A percentile compares a stretch with the other conserved stretches of the same genome.
These are phyloP conservation scores for Hygrophila difformis DNA, from an alignment of 257 asterid genomes.

Conservation along the genomic window DNA sequence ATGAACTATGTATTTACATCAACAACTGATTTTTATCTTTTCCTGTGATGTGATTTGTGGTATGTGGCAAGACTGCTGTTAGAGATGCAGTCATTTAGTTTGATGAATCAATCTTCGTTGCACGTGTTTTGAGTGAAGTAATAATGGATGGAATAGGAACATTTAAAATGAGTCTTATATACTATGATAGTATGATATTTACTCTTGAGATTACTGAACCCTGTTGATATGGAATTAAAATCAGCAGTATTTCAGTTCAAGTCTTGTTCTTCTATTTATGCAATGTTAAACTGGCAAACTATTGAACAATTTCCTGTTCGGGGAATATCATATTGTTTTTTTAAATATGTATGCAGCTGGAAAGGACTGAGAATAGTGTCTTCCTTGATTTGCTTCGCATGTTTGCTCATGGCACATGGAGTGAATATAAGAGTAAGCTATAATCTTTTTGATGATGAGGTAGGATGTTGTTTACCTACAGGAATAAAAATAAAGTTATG, in stretches of 20 bases:
- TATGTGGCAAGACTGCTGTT: conserved; percentile 2
- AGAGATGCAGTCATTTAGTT: conserved; percentile 1
- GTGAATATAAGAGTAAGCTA: conserved; percentile 84
- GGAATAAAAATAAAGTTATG: too few relatives aligned
- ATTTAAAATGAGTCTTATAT: not conserved
- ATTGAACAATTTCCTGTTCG: not conserved
- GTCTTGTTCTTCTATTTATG: not conserved
- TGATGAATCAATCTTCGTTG: not conserved
- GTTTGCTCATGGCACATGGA: conserved; percentile 94
- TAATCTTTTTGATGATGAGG: too few relatives aligned
- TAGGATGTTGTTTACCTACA: too few relatives aligned
- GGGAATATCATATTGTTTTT: too few relatives aligned
- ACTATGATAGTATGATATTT: not conserved
- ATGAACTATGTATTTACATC: too few relatives aligned
- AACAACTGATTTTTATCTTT: conserved; percentile 6
- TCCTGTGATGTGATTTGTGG: not conserved
- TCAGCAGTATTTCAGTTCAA: not conserved
- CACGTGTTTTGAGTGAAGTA: not conserved
- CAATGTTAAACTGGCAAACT: not conserved
- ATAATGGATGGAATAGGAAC: too few relatives aligned
- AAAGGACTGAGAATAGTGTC: conserved; percentile 61
- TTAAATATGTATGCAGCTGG: conserved; percentile 45
- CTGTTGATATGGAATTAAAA: not conserved
- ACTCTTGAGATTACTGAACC: not conserved
- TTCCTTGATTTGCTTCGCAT: conserved; percentile 71